Conservation (phyloP, 2,329 filamentous ascomycete species). For the Stemphylium vesicarium region DNA sequence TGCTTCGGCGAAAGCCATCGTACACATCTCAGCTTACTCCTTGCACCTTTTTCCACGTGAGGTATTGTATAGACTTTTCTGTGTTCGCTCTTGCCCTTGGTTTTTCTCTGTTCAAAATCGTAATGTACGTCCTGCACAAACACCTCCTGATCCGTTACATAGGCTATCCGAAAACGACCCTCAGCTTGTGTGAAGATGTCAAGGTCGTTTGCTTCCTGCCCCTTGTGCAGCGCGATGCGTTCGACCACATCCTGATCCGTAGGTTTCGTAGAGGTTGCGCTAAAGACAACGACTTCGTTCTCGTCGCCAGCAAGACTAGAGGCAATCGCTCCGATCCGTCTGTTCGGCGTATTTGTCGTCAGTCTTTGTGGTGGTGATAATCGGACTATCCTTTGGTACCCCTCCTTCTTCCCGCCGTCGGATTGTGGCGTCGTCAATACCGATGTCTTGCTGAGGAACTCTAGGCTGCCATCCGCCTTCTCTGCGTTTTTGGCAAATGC, state of each 20-base stretch:
- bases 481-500: constrained; percentile 35
- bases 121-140: constrained; percentile 68
- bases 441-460: constrained; percentile 57
- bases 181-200: constrained; percentile 70
- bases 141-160: constrained; percentile 78
- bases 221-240: constrained; percentile 58
- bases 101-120: constrained; percentile 54
- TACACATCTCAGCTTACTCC: constrained; percentile 62
- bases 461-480: constrained; percentile 47
- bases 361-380: constrained; percentile 62
- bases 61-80: constrained; percentile 41
- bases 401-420: constrained; percentile 57
- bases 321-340: constrained; percentile 76
- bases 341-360: constrained; percentile 54
- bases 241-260: constrained; percentile 58
- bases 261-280: constrained; percentile 64
- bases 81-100: constrained; percentile 34
- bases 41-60: constrained; percentile 41
- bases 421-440: constrained; percentile 56
- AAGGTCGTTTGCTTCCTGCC: constrained; percentile 69
- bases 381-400: constrained; percentile 65
- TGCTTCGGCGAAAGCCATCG: constrained; percentile 62
- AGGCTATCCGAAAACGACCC: constrained; percentile 73
- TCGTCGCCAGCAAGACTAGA: constrained; percentile 74
- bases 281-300: constrained; percentile 81